Evolutionary conservation across 495 filamentous ascomycete genomes (phyloP).

Genomic region (Alectoria sarmentosa): DNA sequence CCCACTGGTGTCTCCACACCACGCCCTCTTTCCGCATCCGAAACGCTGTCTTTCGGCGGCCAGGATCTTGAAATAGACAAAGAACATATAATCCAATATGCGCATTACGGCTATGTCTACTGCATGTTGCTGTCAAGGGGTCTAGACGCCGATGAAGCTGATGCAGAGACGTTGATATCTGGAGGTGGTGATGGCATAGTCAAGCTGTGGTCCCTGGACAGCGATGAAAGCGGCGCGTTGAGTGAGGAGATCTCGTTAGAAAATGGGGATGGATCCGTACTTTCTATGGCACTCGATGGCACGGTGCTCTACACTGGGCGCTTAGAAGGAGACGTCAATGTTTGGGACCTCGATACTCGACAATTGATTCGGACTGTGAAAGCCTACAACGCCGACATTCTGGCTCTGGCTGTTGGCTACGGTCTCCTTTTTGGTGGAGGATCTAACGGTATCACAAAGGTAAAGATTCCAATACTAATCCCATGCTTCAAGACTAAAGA

Average conservation of each 20-base stretch:
- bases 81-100: constrained; percentile 75
- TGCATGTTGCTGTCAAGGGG: constrained; percentile 80
- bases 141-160: constrained; percentile 51
- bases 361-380: constrained; percentile 83
- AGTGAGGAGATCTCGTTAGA: constrained; percentile 59
- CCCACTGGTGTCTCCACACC: constrained; percentile 74
- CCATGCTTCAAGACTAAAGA: constrained; percentile 25
- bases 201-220: constrained; percentile 74
- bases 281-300: constrained; percentile 77
- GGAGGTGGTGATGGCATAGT: constrained; percentile 91
- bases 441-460: constrained; percentile 71
- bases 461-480: constrained; percentile 36
- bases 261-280: constrained; percentile 72
- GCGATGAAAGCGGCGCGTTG: constrained; percentile 44
- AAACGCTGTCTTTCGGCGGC: constrained; percentile 42
- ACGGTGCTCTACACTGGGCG: constrained; percentile 87
- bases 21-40: constrained; percentile 35
- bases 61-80: constrained; percentile 75
- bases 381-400: constrained; percentile 73
- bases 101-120: constrained; percentile 92
- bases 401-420: constrained; percentile 74
- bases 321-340: constrained; percentile 81
- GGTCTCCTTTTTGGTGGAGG: constrained; percentile 79
- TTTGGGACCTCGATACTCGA: constrained; percentile 94
- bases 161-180: constrained; percentile 76